Evolutionary conservation across 805 yeast genomes (phyloP).

Genomic region (Isabelozyma pseudorhagii): DNA sequence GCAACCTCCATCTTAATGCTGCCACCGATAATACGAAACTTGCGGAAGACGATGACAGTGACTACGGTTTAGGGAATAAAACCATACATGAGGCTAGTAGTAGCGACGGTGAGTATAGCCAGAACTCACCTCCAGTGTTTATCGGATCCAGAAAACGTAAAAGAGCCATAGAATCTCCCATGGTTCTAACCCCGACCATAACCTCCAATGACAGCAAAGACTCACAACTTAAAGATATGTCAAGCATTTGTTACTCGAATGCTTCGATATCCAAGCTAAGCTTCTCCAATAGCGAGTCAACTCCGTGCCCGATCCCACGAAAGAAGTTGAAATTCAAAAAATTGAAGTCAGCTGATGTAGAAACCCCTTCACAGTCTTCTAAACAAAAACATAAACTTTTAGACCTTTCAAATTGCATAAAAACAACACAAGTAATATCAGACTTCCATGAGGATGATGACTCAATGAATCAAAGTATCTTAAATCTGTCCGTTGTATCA

Average conservation of each 20-base stretch:
- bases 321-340: constrained; percentile 30
- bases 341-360: constrained; percentile 7
- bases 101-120: constrained; percentile 9
- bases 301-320: constrained; percentile 44
- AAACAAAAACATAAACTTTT: constrained; percentile 17
- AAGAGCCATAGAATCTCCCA: constrained; percentile 7
- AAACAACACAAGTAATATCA: constrained; percentile 17
- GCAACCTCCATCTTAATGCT: constrained; percentile 26
- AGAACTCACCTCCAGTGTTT: constrained; percentile 15
- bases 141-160: constrained; percentile 24
- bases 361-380: constrained; percentile 9
- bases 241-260: background rate
- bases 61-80: constrained; percentile 20
- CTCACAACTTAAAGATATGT: background rate
- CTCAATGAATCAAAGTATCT: constrained; percentile 6
- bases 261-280: constrained; percentile 11
- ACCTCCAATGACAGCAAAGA: background rate
- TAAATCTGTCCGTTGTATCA: constrained; percentile 4
- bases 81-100: constrained; percentile 21
- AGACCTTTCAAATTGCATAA: constrained; percentile 30
- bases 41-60: constrained; percentile 8
- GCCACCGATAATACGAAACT: constrained; percentile 3
- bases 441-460: constrained; percentile 11
- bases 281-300: constrained; percentile 36
- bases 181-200: constrained; percentile 21